A percentile compares a stretch with the other conserved stretches of the same genome.
Evolutionary conservation across 371 early-diverging fungal species (phyloP).

Genomic region (Mortierella sp.): DNA sequence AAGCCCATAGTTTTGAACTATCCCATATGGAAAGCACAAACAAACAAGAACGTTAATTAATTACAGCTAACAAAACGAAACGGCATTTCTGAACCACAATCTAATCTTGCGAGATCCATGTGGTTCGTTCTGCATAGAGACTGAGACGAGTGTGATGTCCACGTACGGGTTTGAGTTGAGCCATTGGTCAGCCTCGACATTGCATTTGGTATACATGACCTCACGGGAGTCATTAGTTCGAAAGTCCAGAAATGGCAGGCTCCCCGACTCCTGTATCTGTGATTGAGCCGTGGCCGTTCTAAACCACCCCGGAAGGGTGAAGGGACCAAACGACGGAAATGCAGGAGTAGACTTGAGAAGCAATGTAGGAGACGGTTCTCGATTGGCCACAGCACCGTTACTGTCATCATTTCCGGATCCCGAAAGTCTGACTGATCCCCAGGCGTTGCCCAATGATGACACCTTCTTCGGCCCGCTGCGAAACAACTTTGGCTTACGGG

Average conservation of each 20-base stretch:
- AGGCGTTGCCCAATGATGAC: neutral
- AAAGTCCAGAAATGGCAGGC: constrained; percentile 39
- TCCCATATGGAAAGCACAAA: neutral
- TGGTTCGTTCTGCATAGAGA: neutral
- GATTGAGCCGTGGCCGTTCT: neutral
- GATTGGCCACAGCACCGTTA: neutral
- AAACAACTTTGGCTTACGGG: neutral
- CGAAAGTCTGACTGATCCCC: neutral
- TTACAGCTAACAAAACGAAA: neutral
- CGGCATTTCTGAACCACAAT: neutral
- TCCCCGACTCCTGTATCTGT: neutral
- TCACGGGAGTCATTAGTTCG: constrained; percentile 40
- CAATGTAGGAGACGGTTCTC: neutral
- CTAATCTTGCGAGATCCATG: neutral
- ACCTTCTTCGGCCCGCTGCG: neutral
- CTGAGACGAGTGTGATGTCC: neutral
- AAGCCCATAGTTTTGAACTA: constrained; percentile 61
- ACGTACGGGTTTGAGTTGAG: constrained; percentile 26
- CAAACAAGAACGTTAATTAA: neutral
- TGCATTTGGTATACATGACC: constrained; percentile 41
- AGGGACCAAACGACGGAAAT: neutral
- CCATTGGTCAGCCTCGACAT: constrained; percentile 42
- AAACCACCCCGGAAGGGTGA: neutral
- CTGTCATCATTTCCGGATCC: neutral
- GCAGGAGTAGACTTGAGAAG: neutral